A percentile compares a stretch with the other conserved stretches of the same genome.
These are phyloP conservation scores for Conticribra weissflogii DNA, from an alignment of 108 stramenopile species.

Conservation along the genomic window DNA sequence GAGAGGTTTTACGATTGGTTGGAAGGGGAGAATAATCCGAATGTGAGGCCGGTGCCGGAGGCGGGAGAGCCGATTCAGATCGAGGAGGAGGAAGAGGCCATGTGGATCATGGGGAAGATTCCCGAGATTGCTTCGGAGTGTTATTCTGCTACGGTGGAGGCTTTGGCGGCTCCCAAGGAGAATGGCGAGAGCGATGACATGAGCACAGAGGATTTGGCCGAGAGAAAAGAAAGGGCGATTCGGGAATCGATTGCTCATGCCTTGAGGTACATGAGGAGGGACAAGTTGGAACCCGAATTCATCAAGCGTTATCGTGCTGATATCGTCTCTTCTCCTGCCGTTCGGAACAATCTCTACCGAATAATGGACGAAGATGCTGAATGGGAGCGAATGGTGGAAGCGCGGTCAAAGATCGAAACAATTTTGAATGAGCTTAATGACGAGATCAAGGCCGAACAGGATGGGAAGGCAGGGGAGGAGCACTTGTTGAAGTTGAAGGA, in stretches of 20 bases:
- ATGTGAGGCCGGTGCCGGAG: constrained; percentile 10
- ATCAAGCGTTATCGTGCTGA: constrained; percentile 82
- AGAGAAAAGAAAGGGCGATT: constrained; percentile 58
- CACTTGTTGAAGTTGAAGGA: constrained; percentile 55
- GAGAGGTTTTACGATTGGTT: constrained; percentile 85
- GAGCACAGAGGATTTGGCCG: constrained; percentile 35
- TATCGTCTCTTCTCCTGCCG: constrained; percentile 70
- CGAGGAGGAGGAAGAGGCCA: constrained; percentile 78
- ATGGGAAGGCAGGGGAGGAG: constrained; percentile 21
- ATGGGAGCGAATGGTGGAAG: constrained; percentile 74
- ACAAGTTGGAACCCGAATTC: constrained; percentile 85
- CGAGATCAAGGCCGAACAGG: constrained; percentile 48
- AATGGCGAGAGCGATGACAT: constrained; percentile 24
- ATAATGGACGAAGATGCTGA: constrained; percentile 87
- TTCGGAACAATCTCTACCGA: constrained; percentile 71
- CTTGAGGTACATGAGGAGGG: constrained; percentile 73
- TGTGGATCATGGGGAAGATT: constrained; percentile 81
- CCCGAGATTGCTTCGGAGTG: constrained; percentile 73
- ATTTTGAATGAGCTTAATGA: constrained; percentile 46
- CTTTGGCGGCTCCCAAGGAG: background rate
- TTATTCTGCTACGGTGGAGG: constrained; percentile 35
- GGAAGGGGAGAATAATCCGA: constrained; percentile 45
- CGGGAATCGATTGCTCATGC: constrained; percentile 71
- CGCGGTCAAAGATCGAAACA: constrained; percentile 67
- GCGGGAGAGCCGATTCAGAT: constrained; percentile 52